Evolutionary conservation across 2,329 filamentous ascomycete species (phyloP), one percentile per base, ranked within the genome.

Genomic region (Talaromyces sp.): DNA sequence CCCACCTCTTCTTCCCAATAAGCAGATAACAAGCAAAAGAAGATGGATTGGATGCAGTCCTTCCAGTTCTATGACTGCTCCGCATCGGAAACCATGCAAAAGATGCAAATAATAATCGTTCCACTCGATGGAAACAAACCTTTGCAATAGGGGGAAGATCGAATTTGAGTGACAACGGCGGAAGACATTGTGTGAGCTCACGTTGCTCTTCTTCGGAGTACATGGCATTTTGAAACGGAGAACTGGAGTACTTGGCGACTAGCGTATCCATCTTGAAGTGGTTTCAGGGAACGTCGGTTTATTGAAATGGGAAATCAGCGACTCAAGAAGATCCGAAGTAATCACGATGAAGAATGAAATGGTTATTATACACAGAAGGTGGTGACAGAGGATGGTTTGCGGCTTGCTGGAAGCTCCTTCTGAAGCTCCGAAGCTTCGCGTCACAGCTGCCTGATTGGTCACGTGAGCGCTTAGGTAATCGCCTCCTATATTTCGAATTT

Each of bases 91-190:
- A 8, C 36, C 35, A 22, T 15, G 15, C 11, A 28, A 5, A 9
- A 31, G 5, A 10, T 7, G 19, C 28, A 22, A 17, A 13, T 13
- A 39, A 51, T 37, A 31, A 33, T 43, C 37, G 52, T 9, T 19
- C 28, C 15, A 7, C 10, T 33, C n/a, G n/a, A 10, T 10, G 5
- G 11, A n/a, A 48, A 77, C 86, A 70, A 80, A 96, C 91, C 77
- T 95, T 89, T 67, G 90, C 87, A 75, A 97, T 85, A 55, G 94
- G 93, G 58, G 94, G 94, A 77, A 99, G 88, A 68, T 91, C 89
- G 78, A 99, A 99, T 78, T 92, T 95, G 73, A 96, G 85, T 56
- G 90, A 93, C 67, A 96, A 82, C 67, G 86, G 85, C 69, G 90
- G 88, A 64, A 85, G 80, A 67, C 84, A 81, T 70, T 90, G 85